Base-by-base conservation (phyloP, 2,329 filamentous ascomycete species). In the Dothistroma septosporum region DNA sequence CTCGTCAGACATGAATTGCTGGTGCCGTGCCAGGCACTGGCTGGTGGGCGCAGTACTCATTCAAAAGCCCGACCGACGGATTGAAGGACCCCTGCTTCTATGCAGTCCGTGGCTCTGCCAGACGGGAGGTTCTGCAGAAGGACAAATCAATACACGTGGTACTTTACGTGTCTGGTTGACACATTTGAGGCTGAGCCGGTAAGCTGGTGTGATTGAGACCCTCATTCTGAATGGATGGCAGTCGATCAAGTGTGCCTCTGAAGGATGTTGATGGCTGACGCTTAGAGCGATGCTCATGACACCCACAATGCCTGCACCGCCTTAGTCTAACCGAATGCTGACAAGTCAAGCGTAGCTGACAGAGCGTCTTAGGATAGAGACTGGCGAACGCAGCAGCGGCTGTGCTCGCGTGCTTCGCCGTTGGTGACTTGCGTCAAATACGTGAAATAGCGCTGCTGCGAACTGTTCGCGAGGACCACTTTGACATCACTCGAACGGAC, bases 41-140 rank as follows among this genome's bases (percentile, higher is more conserved):
- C 5, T 5, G n/a, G 19, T 19, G 16, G 16, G 8, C 16, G 19
- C 16, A 19, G 16, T n/a, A 44, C 12, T 44, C 14, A 44, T 16
- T 16, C 41, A 19, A 44, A 44, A 19, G 41, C 41, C n/a, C 19
- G 14, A n/a, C 6, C 75, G 3, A 79, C 64, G 1, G 80, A 79
- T 16, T 76, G 75, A 0, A 77, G 71, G 22, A 83, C 76, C 1
- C 80, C 81, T 4, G 72, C 71, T 64, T 81, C 79, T 58, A 83
- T 83, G 58, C 80, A 81, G 59, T 80, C 75, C 0, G 81, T 80
- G 1, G 80, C 80, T n/a, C 74, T 72, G 14, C 77, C 73, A 2
- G 81, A 79, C 16, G 78, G 75, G 3, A 83, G 76, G 53, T 80
- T 82, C 28, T 82, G 81, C 61, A 0, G 80, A 83, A 0, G 82